A percentile compares a stretch with the other conserved stretches of the same genome.
phyloP scores from a whole-genome alignment of 2,329 filamentous ascomycete genomes.

The Neonectria sp. region DNA sequence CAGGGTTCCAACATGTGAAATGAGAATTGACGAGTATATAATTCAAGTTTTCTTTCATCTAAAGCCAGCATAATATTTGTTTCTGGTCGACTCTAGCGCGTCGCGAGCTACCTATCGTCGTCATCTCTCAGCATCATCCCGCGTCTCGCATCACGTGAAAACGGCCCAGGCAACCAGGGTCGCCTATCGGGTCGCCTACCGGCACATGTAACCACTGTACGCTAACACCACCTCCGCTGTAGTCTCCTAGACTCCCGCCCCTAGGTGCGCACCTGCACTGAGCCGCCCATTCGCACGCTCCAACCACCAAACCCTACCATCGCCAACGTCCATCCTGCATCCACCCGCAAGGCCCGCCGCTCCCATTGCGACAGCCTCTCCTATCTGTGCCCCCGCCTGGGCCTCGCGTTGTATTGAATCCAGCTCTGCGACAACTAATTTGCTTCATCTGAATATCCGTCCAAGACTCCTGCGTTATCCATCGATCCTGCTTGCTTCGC shows the following conservation, averaged over 20 bases:
- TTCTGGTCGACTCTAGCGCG: background rate
- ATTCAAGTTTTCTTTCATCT: background rate
- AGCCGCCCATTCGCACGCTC: conserved; percentile 9
- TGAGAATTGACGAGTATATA: background rate
- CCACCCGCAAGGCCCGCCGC: conserved; percentile 19
- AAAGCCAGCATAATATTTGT: background rate
- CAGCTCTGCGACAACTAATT: conserved; percentile 24
- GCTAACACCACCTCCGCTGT: conserved; percentile 32
- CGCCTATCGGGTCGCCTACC: conserved; percentile 42
- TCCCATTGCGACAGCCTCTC: conserved; percentile 28
- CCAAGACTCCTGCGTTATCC: background rate
- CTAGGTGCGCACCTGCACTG: background rate
- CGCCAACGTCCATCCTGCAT: conserved; percentile 33
- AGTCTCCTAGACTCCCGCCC: conserved; percentile 13
- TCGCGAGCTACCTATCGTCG: conserved; percentile 10
- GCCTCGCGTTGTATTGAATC: conserved; percentile 2
- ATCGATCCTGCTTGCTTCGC: conserved; percentile 1
- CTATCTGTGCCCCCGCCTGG: background rate
- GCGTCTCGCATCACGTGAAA: conserved; percentile 42
- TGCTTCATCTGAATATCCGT: background rate
- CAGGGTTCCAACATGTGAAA: conserved; percentile 12
- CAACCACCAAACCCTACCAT: conserved; percentile 36
- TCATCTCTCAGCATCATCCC: conserved; percentile 5
- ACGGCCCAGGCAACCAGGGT: background rate
- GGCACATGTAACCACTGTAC: conserved; percentile 47